Evolutionary conservation across 2,329 filamentous ascomycete genomes (phyloP).

Genomic region (Microdochium trichocladiopsis): DNA sequence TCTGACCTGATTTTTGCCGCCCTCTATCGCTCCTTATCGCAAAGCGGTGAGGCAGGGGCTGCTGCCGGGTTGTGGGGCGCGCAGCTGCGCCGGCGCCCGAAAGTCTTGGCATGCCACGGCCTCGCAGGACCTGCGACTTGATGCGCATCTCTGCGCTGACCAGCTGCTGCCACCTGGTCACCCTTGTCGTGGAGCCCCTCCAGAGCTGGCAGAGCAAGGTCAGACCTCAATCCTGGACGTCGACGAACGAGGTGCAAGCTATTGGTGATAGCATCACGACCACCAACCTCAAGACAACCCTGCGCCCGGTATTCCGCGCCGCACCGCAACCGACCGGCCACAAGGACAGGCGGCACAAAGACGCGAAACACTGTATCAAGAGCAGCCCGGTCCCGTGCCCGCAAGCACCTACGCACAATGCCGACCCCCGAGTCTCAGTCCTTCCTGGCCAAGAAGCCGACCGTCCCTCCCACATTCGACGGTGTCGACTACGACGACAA

Average conservation of each 20-base stretch:
- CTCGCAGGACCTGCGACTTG: not conserved
- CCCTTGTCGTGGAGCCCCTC: not conserved
- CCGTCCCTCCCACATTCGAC: constrained; percentile 75
- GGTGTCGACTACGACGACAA: constrained; percentile 84
- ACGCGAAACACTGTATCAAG: too few relatives aligned
- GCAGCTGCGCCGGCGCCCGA: not conserved
- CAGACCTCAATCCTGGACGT: not conserved
- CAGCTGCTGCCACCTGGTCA: not conserved
- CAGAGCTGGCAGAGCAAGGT: not conserved
- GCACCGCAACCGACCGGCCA: too few relatives aligned
- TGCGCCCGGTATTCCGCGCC: not conserved
- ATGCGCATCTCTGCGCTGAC: not conserved
- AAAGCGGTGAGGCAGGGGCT: not conserved
- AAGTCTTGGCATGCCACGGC: not conserved
- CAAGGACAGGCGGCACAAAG: too few relatives aligned
- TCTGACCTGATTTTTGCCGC: not conserved
- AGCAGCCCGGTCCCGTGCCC: not conserved
- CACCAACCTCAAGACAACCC: not conserved
- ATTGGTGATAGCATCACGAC: not conserved
- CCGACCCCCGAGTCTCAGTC: constrained; percentile 76
- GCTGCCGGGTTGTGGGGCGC: not conserved
- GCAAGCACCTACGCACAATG: constrained; percentile 36
- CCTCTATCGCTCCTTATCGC: not conserved
- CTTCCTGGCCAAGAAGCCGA: constrained; percentile 80
- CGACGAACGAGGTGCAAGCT: not conserved